Percentiles rank a stretch among this genome's conserved stretches.
Conservation (phyloP, 768 basidiomycete genomes). For the Leucocoprinus birnbaumii region DNA sequence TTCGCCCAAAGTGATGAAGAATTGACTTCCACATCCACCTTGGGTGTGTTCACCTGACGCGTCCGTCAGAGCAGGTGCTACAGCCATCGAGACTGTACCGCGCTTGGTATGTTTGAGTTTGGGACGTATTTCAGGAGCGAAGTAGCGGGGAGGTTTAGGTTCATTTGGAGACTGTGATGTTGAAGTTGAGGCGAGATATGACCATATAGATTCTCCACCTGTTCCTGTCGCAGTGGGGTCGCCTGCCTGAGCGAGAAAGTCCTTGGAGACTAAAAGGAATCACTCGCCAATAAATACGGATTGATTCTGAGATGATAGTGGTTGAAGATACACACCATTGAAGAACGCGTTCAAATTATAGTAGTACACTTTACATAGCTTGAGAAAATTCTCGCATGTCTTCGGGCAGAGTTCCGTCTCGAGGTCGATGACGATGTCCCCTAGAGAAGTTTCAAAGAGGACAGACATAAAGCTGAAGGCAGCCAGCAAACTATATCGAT, state of each 20-base stretch:
- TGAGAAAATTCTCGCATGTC: conserved; percentile 94
- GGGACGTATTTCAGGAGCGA: conserved; percentile 78
- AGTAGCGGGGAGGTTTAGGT: conserved; percentile 64
- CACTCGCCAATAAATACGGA: too few species aligned
- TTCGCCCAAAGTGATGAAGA: conserved; percentile 91
- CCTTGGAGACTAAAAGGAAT: conserved; percentile 77
- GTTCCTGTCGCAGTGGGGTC: conserved; percentile 94
- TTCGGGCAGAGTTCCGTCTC: conserved; percentile 89
- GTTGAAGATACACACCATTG: conserved; percentile 64
- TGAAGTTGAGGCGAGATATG: conserved; percentile 51
- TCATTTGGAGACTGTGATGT: conserved; percentile 28
- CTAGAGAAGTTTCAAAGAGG: conserved; percentile 93
- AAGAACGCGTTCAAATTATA: conserved; percentile 98
- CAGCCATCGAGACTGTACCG: conserved; percentile 97
- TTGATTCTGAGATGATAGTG: too few species aligned
- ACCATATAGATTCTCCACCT: conserved; percentile 90
- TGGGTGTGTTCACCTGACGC: conserved; percentile 41
- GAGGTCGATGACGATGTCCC: conserved; percentile 95
- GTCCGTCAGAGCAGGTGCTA: conserved; percentile 64
- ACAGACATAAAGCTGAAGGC: conserved; percentile 79
- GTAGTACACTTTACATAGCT: conserved; percentile 95
- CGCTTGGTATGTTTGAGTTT: conserved; percentile 78
- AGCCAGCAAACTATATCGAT: too few species aligned
- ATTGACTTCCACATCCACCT: conserved; percentile 88
- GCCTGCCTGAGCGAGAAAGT: conserved; percentile 95